Conservation (phyloP, 805 yeast genomes). For the Yarrowia yakushimensis region DNA sequence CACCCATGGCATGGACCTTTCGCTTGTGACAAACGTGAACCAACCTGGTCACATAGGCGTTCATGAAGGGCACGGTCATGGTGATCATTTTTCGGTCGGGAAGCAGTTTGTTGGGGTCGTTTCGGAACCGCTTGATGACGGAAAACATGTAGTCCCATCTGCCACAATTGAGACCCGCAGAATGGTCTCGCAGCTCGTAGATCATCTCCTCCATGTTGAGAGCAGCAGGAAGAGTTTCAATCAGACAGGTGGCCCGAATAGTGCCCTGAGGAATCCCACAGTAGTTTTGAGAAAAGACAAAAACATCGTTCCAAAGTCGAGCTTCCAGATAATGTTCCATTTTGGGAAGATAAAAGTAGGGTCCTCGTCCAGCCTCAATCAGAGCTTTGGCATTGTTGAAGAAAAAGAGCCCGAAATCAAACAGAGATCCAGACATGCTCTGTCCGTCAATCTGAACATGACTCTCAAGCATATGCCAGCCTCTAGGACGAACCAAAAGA, state of each 20-base stretch:
- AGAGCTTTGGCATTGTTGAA: constrained; percentile 61
- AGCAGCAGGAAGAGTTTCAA: constrained; percentile 67
- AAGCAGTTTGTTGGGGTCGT: constrained; percentile 54
- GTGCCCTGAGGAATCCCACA: constrained; percentile 59
- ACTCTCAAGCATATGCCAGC: constrained; percentile 67
- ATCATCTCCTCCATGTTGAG: constrained; percentile 74
- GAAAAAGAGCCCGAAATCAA: constrained; percentile 66
- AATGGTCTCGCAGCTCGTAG: constrained; percentile 64
- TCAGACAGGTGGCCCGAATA: constrained; percentile 64
- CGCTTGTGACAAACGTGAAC: constrained; percentile 65
- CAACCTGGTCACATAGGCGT: constrained; percentile 58
- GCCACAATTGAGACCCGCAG: constrained; percentile 69
- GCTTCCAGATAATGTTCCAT: constrained; percentile 74
- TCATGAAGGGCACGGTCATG: constrained; percentile 68
- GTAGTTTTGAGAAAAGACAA: constrained; percentile 58
- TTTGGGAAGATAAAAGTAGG: constrained; percentile 70
- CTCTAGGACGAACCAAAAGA: constrained; percentile 52
- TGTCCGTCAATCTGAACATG: constrained; percentile 62
- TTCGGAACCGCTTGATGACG: constrained; percentile 60
- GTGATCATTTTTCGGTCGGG: constrained; percentile 70
- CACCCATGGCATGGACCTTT: constrained; percentile 71
- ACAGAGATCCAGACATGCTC: constrained; percentile 59
- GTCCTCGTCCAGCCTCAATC: constrained; percentile 55
- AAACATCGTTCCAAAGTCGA: constrained; percentile 66
- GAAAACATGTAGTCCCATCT: constrained; percentile 74